Evolutionary conservation across 352 stramenopile genomes (phyloP).

Genomic region (Globisporangium yorkense): DNA sequence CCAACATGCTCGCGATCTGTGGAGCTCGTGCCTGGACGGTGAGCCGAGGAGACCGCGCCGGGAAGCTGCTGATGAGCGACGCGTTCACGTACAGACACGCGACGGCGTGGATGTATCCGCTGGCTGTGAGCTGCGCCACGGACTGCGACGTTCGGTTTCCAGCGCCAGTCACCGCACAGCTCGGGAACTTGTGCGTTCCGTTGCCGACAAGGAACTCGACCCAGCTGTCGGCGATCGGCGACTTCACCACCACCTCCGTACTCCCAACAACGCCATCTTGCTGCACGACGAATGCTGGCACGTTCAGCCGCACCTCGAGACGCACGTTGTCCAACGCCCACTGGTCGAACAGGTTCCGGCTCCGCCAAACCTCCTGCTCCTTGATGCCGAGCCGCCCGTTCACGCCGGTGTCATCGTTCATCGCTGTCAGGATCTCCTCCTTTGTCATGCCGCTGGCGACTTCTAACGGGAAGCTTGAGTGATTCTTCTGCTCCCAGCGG

Average conservation of each 20-base stretch:
- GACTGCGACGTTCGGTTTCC: constrained; percentile 4
- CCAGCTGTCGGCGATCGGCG: constrained; percentile 38
- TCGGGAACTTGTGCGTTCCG: constrained; percentile 51
- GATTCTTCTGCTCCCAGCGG: constrained; percentile 57
- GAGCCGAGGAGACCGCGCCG: constrained; percentile 32
- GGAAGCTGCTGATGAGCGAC: constrained; percentile 40
- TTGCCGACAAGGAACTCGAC: constrained; percentile 38
- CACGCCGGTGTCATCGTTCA: constrained; percentile 39
- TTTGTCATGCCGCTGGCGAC: constrained; percentile 18
- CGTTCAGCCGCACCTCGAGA: constrained; percentile 47
- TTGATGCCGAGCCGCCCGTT: constrained; percentile 23
- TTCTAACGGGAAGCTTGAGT: constrained; percentile 64
- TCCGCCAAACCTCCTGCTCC: constrained; percentile 47
- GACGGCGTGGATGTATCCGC: constrained; percentile 50
- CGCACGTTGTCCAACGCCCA: constrained; percentile 59
- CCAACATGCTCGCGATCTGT: constrained; percentile 22
- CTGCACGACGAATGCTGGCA: constrained; percentile 23
- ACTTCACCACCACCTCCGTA: constrained; percentile 27
- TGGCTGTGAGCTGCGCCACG: constrained; percentile 19
- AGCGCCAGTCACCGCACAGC: constrained; percentile 14
- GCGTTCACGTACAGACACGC: constrained; percentile 31
- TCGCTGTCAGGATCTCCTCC: constrained; percentile 19
- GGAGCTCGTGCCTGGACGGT: constrained; percentile 37
- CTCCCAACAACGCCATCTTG: constrained; percentile 13
- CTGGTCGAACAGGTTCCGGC: constrained; percentile 73